Conservation (phyloP, 2,329 filamentous ascomycete genomes). For the Fusarium bulbicola region DNA sequence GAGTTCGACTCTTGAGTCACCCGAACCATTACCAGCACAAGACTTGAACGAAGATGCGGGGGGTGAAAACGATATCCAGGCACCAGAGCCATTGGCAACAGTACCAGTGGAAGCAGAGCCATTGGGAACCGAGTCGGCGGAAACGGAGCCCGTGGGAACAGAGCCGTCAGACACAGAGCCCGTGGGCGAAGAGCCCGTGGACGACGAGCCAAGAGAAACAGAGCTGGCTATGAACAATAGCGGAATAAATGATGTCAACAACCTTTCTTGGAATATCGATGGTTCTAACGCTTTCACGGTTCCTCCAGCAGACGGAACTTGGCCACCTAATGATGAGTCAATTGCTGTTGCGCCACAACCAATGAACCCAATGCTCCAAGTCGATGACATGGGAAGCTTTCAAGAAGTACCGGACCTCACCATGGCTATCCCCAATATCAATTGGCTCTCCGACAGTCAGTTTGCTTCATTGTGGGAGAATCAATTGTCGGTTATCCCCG, state of each 20-base stretch:
- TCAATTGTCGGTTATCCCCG: not conserved
- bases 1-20: not conserved
- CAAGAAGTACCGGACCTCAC: not conserved
- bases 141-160: not conserved
- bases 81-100: not conserved
- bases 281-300: not conserved
- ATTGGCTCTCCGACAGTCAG: conserved; percentile 14
- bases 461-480: conserved; percentile 8
- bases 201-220: not conserved
- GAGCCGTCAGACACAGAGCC: not conserved
- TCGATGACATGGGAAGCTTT: conserved; percentile 1
- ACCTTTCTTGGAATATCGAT: not conserved
- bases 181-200: not conserved
- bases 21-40: not conserved
- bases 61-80: not conserved
- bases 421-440: not conserved
- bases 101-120: not conserved
- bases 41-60: not conserved
- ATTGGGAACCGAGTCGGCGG: not conserved
- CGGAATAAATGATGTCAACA: not conserved
- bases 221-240: not conserved
- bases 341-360: not conserved
- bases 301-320: not conserved
- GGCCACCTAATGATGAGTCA: not conserved
- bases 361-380: not conserved